Evolutionary conservation across 345 rosid species (phyloP).

Genomic region (Corchorus capsularis): DNA sequence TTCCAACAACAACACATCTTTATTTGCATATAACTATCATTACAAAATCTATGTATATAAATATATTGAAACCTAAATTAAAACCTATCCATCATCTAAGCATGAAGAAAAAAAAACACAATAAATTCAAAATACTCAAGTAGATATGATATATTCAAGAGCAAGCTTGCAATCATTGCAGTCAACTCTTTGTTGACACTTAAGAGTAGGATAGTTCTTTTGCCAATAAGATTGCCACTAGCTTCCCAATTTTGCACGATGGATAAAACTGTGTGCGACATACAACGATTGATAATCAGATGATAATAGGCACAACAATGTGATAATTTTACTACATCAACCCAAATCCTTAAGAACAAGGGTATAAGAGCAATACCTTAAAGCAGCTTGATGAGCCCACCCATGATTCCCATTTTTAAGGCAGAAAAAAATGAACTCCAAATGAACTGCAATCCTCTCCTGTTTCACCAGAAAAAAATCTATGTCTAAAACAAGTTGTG

Average conservation of each 20-base stretch:
- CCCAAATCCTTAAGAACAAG: neutral
- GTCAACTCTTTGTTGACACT: too few species aligned
- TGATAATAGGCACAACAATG: neutral
- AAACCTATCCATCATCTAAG: neutral
- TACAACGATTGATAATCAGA: neutral
- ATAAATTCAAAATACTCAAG: neutral
- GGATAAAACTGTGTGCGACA: neutral
- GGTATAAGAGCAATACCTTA: slow-evolving; percentile 42
- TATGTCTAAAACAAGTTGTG: neutral
- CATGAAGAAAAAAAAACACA: neutral
- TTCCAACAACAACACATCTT: neutral
- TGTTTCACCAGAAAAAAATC: slow-evolving; percentile 35
- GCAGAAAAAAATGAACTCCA: slow-evolving; percentile 65
- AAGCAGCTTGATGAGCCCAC: slow-evolving; percentile 55
- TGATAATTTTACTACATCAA: too few species aligned
- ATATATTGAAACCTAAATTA: neutral
- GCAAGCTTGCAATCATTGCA: neutral
- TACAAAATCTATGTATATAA: neutral
- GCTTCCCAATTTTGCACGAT: neutral
- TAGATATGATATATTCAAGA: neutral
- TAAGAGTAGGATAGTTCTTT: too few species aligned
- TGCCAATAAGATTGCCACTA: neutral
- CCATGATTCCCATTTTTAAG: slow-evolving; percentile 46
- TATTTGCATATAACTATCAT: neutral
- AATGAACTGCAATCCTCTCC: slow-evolving; percentile 59